A percentile compares a stretch with the other conserved stretches of the same genome.
phyloP scores from a whole-genome alignment of 2,329 filamentous ascomycete species.

The Sclerotiophoma versabilis region DNA sequence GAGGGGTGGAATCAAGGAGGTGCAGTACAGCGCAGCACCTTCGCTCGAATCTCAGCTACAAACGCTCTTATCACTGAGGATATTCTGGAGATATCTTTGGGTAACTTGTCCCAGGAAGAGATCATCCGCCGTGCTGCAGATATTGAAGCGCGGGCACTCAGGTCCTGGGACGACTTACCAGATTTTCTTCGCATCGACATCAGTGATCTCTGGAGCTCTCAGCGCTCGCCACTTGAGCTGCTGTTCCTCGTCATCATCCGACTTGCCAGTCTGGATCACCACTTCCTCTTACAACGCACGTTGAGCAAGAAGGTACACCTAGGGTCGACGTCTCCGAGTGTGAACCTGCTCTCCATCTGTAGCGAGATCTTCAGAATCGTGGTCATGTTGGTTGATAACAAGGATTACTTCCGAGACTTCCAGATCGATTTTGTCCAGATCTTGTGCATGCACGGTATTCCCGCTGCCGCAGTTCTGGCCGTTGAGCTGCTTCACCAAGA shows the following conservation, averaged over 20 bases:
- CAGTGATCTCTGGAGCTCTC: constrained; percentile 23
- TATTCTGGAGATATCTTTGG: constrained; percentile 64
- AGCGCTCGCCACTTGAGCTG: constrained; percentile 48
- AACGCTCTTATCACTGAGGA: constrained; percentile 64
- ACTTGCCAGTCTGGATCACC: constrained; percentile 62
- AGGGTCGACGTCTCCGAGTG: constrained; percentile 28
- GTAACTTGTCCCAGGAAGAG: constrained; percentile 43
- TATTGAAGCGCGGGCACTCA: constrained; percentile 32
- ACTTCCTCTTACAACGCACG: constrained; percentile 66
- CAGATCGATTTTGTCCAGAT: constrained; percentile 52
- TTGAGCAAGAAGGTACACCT: constrained; percentile 55
- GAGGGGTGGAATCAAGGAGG: constrained; percentile 62
- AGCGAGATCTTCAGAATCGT: constrained; percentile 50
- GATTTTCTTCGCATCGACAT: constrained; percentile 35
- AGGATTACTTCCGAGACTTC: constrained; percentile 53
- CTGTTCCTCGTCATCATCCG: constrained; percentile 55
- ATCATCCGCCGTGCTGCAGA: constrained; percentile 48
- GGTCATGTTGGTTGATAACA: constrained; percentile 46
- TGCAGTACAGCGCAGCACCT: constrained; percentile 54
- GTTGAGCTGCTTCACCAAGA: constrained; percentile 55
- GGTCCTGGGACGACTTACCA: constrained; percentile 36
- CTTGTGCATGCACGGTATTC: constrained; percentile 51
- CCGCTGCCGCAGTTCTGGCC: constrained; percentile 52
- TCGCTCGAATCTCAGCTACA: constrained; percentile 55
- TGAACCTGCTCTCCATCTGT: constrained; percentile 47